Base-by-base conservation (phyloP, 2,329 filamentous ascomycete genomes). In the Alternaria viburni region DNA sequence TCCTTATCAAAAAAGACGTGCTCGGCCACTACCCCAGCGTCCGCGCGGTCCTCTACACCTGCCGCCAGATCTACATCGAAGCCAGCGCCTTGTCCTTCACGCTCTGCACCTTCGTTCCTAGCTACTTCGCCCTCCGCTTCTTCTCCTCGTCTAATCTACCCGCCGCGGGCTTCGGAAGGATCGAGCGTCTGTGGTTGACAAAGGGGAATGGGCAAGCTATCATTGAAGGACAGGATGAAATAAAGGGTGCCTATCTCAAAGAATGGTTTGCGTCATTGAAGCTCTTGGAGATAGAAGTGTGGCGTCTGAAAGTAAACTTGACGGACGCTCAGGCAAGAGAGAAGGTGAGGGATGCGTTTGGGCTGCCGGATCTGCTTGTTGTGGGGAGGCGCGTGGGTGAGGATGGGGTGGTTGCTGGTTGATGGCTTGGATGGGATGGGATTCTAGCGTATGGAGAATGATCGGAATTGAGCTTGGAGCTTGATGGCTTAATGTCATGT, bases 51-150 rank as follows among this genome's bases (percentile, higher is more conserved):
- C 45, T 51, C 4, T 32, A 51, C 12, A 46, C 32, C 5, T 61
- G 46, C 23, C 54, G 59, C 10, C 59, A 61, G 10, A 13, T 47
- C 13, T 17, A 44, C 17, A 10, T 32, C 19, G 59, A 61, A 26
- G 44, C 32, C 2, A 25, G 12, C 11, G 4, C 30, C 0, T 6
- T 56, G 4, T 28, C 56, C 8, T 44, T 55, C 13, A 25, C 13
- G 0, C 6, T 36, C 3, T 55, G 52, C 2, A 43, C 19, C 10
- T 26, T 55, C 7, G 15, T 19, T 1, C 28, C 17, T 6, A 23
- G 12, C 13, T 36, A 19, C 19, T 17, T 15, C 11, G 13, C 30
- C 1, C 30, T 23, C 0, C 2, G 36, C 0, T 41, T 41, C n/a
- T 41, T 41, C 5, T 2, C 36, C 0, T 41, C n/a, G 4, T 41